A percentile compares a stretch with the other conserved stretches of the same genome.
phyloP scores from a whole-genome alignment of 805 yeast genomes.

The Lachancea fermentati region DNA sequence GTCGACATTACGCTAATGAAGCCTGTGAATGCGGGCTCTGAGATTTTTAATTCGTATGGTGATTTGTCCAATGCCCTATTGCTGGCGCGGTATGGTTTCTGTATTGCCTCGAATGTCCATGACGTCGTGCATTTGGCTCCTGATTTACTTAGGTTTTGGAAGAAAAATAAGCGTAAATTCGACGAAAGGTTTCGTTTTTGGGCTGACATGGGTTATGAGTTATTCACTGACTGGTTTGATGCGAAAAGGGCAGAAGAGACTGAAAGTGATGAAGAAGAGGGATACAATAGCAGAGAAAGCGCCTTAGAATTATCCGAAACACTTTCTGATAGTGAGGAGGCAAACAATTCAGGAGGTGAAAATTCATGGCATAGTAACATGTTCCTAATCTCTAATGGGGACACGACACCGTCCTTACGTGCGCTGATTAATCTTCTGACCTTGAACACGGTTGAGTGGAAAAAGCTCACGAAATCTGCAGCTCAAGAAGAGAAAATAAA shows the following conservation, averaged over 20 bases:
- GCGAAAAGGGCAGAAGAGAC: constrained; percentile 12
- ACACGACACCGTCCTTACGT: constrained; percentile 40
- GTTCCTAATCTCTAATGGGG: constrained; percentile 38
- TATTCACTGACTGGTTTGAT: constrained; percentile 16
- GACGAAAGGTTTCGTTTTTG: constrained; percentile 23
- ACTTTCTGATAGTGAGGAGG: constrained; percentile 15
- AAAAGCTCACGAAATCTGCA: constrained; percentile 14
- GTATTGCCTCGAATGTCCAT: constrained; percentile 45
- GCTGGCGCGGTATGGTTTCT: constrained; percentile 76
- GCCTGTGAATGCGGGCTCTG: constrained; percentile 44
- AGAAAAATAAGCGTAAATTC: constrained; percentile 10
- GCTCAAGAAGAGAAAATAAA: not conserved
- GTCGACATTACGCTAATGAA: constrained; percentile 60
- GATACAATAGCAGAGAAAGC: constrained; percentile 6
- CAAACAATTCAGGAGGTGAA: constrained; percentile 9
- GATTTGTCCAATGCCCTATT: constrained; percentile 59
- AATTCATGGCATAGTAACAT: constrained; percentile 44
- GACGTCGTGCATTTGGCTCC: constrained; percentile 55
- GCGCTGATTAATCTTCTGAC: constrained; percentile 37
- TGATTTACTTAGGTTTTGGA: constrained; percentile 13
- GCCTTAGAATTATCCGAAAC: constrained; percentile 15
- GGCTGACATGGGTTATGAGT: constrained; percentile 15
- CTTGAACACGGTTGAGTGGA: constrained; percentile 25
- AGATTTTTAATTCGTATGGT: constrained; percentile 82
- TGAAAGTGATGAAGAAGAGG: constrained; percentile 14